A percentile compares a stretch with the other conserved stretches of the same genome.
Conservation (phyloP, 306 rosid genomes). For the Cicer pinnatifidum region DNA sequence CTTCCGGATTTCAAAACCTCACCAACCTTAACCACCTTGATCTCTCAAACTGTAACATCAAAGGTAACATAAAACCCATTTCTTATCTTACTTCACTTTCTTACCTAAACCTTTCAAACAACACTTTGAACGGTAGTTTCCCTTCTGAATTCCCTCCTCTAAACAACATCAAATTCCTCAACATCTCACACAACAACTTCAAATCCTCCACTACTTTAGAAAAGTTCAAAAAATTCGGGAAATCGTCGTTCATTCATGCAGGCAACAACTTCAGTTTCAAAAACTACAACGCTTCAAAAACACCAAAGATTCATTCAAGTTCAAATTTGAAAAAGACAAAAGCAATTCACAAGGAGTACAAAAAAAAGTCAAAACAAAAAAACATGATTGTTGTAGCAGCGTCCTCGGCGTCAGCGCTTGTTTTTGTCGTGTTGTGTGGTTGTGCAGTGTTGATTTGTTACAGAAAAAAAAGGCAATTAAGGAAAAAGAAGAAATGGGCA, state of each 20-base stretch:
- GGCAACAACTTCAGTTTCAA: slow-evolving; percentile 52
- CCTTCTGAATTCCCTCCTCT: slow-evolving; percentile 82
- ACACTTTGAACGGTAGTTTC: slow-evolving; percentile 71
- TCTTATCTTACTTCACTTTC: slow-evolving; percentile 57
- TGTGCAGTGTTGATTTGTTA: slow-evolving; percentile 35
- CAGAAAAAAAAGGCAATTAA: slow-evolving; percentile 54
- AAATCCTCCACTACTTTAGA: slow-evolving; percentile 33
- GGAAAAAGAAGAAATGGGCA: slow-evolving; percentile 78
- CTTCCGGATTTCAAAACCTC: slow-evolving; percentile 62
- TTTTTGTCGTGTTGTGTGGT: slow-evolving; percentile 39
- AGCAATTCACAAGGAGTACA: slow-evolving; percentile 15
- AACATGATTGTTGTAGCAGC: slow-evolving; percentile 40
- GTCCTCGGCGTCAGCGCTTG: slow-evolving; percentile 47
- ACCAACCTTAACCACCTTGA: slow-evolving; percentile 55
- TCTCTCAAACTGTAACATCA: slow-evolving; percentile 69
- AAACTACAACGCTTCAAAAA: slow-evolving; percentile 42
- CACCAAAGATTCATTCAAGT: slow-evolving; percentile 30
- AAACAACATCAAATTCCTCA: slow-evolving; percentile 53
- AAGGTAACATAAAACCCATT: slow-evolving; percentile 61
- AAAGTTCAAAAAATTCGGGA: slow-evolving; percentile 54
- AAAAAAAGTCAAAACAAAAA: slow-evolving; percentile 44
- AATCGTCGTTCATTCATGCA: slow-evolving; percentile 66
- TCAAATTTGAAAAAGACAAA: slow-evolving; percentile 32
- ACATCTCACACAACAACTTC: slow-evolving; percentile 74
- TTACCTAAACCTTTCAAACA: slow-evolving; percentile 69